Evolutionary conservation across 1,139 yeast genomes (phyloP).

Genomic region (Yamadazyma membranifaciens): DNA sequence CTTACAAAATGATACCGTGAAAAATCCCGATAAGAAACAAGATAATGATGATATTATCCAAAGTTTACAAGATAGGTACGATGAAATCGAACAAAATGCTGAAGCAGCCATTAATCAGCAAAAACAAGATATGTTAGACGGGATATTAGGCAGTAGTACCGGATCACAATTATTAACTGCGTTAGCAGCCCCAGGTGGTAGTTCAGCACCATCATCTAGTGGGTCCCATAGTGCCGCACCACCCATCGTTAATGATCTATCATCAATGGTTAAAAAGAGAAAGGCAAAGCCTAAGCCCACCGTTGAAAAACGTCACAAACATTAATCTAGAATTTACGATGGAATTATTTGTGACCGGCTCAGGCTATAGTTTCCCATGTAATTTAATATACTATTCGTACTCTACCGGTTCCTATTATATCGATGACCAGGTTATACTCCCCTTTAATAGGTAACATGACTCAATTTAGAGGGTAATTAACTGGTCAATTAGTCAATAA

Average conservation of each 20-base stretch:
- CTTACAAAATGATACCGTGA: slow-evolving; percentile 42
- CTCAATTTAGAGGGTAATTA: too few relatives aligned
- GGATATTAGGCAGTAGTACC: slow-evolving; percentile 54
- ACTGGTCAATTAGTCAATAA: too few relatives aligned
- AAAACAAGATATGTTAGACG: slow-evolving; percentile 59
- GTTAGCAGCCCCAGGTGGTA: slow-evolving; percentile 3
- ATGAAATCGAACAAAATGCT: slow-evolving; percentile 55
- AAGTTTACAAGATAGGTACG: slow-evolving; percentile 51
- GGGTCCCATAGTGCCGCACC: slow-evolving; percentile 4
- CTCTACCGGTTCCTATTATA: too few relatives aligned
- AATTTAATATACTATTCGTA: too few relatives aligned
- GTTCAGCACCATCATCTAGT: slow-evolving; percentile 1
- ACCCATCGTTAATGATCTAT: slow-evolving; percentile 31
- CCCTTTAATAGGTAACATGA: too few relatives aligned
- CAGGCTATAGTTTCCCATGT: background rate
- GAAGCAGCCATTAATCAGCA: slow-evolving; percentile 51
- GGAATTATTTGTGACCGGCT: background rate
- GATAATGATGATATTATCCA: slow-evolving; percentile 51
- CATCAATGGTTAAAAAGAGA: slow-evolving; percentile 35
- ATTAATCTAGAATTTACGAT: slow-evolving; percentile 1
- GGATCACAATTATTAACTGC: slow-evolving; percentile 12
- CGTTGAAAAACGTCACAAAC: slow-evolving; percentile 11
- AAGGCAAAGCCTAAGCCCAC: slow-evolving; percentile 19
- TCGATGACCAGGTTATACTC: too few relatives aligned
- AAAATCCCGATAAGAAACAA: slow-evolving; percentile 28